A percentile compares a stretch with the other conserved stretches of the same genome.
Conservation (phyloP, 495 filamentous ascomycete genomes). For the Amorphotheca resinae region DNA sequence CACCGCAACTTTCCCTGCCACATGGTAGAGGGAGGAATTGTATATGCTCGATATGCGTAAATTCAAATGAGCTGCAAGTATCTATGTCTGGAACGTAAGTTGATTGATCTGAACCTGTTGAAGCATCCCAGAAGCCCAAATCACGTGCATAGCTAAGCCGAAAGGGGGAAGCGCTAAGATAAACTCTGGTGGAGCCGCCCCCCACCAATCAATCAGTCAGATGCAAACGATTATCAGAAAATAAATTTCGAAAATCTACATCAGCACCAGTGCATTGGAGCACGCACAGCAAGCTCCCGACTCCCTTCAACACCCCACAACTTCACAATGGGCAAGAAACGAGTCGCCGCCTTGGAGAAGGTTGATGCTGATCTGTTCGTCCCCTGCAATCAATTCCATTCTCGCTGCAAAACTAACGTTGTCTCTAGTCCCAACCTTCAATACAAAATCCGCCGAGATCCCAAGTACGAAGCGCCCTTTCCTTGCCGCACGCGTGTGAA, state of each 20-base stretch:
- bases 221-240: too few species aligned
- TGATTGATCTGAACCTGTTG: too few species aligned
- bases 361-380: constrained; percentile 75
- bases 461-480: constrained; percentile 50
- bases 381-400: constrained; percentile 5
- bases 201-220: too few species aligned
- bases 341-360: constrained; percentile 85
- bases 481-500: too few species aligned
- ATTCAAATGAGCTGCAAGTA: too few species aligned
- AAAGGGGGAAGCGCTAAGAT: constrained; percentile 4
- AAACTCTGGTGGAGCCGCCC: too few species aligned
- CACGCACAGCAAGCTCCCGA: background rate
- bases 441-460: constrained; percentile 78
- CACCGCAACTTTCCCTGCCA: too few species aligned
- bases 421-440: constrained; percentile 62
- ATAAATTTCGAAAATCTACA: background rate
- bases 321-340: constrained; percentile 62
- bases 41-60: too few species aligned
- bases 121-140: too few species aligned
- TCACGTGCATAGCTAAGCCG: too few species aligned
- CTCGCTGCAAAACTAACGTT: constrained; percentile 12
- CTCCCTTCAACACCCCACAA: background rate
- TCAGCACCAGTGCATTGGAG: background rate
- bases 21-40: too few species aligned
- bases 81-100: too few species aligned